Evolutionary conservation across 768 basidiomycete species (phyloP), one percentile per base, ranked within the genome.

Genomic region (Leccinum barrowsii): DNA sequence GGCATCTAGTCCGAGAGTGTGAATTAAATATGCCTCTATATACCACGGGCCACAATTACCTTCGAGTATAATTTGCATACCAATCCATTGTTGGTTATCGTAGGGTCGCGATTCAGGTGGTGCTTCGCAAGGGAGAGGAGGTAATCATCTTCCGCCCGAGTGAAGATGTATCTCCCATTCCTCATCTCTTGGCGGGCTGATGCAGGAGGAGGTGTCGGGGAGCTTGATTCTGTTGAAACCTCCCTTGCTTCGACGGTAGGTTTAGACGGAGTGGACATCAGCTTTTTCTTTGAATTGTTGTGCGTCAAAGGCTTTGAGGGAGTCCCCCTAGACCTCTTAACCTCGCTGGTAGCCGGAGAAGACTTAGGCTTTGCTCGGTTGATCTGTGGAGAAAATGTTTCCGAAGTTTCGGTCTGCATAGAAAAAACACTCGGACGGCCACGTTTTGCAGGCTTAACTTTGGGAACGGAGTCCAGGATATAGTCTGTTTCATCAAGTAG

Each of bases 91-190:
- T 67, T 65, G 13, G 81, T 74, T 56, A 80, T 77, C 11, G 74
- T 60, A 19, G 80, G 78, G 64, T 89, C 81, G 21, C 77, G 74
- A 51, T 74, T 73, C 28, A 85, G 68, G 19, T 85, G 70, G 17
- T 82, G 57, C 56, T 75, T 74, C 1, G 76, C 72, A 66, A 85
- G 83, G 21, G 61, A 63, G 35, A 74, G 57, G 32, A 75, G 73
- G 60, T 82, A 87, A 24, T 81, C 75, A 12, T 73, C 68, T 59
- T 90, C 88, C 13, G 69, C 73, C 22, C 75, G 65, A 4, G 86
- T 78, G 65, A 81, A 89, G 15, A 69, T 63, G 60, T 76, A 83
- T 24, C 63, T 75, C 17, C 72, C 72, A 51, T 56, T 69, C 30
- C 50, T 62, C 57, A 69, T 54, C 49, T 65, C 15, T 21, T 58